phyloP scores from a whole-genome alignment of 345 rosid species.

The Raphanus raphanistrum region DNA sequence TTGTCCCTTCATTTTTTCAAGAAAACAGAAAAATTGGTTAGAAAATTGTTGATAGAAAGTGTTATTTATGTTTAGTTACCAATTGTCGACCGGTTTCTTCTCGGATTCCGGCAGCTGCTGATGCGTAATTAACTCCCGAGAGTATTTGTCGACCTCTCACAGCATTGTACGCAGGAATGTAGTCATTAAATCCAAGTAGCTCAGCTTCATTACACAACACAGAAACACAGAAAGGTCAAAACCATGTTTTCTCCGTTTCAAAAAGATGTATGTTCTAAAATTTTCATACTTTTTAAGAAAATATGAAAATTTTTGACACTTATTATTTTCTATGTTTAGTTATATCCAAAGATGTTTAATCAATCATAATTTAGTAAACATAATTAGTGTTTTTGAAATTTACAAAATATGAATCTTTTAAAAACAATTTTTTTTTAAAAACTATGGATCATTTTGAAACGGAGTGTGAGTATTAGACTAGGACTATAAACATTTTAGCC shows the following conservation, averaged over 20 bases:
- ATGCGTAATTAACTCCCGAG: slow-evolving; percentile 56
- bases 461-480: background rate
- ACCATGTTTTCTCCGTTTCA: background rate
- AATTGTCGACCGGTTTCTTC: slow-evolving; percentile 50
- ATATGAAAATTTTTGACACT: too few species aligned
- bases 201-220: slow-evolving; percentile 47
- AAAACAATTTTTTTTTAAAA: too few species aligned
- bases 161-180: slow-evolving; percentile 54
- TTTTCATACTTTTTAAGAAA: too few species aligned
- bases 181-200: slow-evolving; percentile 58
- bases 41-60: background rate
- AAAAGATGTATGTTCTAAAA: too few species aligned
- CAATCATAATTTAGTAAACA: too few species aligned
- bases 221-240: slow-evolving; percentile 3
- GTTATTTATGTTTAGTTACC: slow-evolving; percentile 21
- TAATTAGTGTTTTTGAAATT: too few species aligned
- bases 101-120: slow-evolving; percentile 57
- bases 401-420: too few species aligned
- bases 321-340: too few species aligned
- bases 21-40: background rate
- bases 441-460: too few species aligned
- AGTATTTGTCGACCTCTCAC: slow-evolving; percentile 53
- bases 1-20: slow-evolving; percentile 45
- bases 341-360: too few species aligned
- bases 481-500: background rate